These are phyloP conservation scores for Cyberlindnera euphorbiiphila DNA, from an alignment of 805 yeast species.

Conservation along the genomic window DNA sequence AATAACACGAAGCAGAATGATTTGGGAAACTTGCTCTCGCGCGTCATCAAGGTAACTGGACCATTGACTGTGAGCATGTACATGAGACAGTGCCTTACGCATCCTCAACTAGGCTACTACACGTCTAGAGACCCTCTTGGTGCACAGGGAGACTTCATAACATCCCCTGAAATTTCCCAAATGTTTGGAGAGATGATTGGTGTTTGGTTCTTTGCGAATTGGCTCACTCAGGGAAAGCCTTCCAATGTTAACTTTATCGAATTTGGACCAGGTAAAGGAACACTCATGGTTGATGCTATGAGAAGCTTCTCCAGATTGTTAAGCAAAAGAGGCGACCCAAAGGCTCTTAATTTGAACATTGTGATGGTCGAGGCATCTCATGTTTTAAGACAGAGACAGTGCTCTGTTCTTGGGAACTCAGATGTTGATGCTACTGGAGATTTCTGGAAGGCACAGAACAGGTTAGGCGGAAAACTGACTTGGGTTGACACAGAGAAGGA, in stretches of 20 bases:
- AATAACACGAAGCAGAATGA: slow-evolving; percentile 6
- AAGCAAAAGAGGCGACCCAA: slow-evolving; percentile 32
- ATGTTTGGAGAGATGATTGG: slow-evolving; percentile 86
- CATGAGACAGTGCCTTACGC: slow-evolving; percentile 78
- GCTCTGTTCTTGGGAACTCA: slow-evolving; percentile 31
- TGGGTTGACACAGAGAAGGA: slow-evolving; percentile 62
- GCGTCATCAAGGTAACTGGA: slow-evolving; percentile 51
- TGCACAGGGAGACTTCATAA: slow-evolving; percentile 66
- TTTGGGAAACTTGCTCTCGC: slow-evolving; percentile 25
- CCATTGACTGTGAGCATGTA: slow-evolving; percentile 70
- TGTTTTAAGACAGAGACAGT: slow-evolving; percentile 55
- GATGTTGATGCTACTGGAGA: slow-evolving; percentile 22
- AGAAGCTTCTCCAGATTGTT: slow-evolving; percentile 41
- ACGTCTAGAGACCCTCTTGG: slow-evolving; percentile 75
- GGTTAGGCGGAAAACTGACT: slow-evolving; percentile 49
- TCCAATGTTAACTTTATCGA: slow-evolving; percentile 54
- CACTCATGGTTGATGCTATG: slow-evolving; percentile 65
- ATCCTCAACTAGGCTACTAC: slow-evolving; percentile 76
- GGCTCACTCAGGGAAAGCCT: slow-evolving; percentile 56
- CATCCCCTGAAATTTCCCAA: slow-evolving; percentile 84
- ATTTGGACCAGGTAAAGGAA: slow-evolving; percentile 85
- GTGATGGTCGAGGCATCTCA: slow-evolving; percentile 71
- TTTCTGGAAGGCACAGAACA: slow-evolving; percentile 18
- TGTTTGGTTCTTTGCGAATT: slow-evolving; percentile 58
- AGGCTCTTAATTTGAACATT: slow-evolving; percentile 31